Evolutionary conservation across 305 asterid species (phyloP).

Genomic region (Fraxinus nigra): DNA sequence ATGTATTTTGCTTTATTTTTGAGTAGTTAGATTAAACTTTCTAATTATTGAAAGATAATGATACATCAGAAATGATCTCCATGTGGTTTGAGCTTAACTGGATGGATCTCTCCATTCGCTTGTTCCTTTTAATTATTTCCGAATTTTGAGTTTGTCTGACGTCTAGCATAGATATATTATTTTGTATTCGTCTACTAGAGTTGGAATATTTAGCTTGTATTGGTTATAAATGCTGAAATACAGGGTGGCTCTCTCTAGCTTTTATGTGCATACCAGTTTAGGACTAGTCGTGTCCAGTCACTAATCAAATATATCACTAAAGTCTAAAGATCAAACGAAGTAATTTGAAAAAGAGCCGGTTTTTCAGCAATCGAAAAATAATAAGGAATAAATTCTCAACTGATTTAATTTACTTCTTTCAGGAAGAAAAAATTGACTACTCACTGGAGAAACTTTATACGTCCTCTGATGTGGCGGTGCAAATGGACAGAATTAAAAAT

Average conservation of each 20-base stretch:
- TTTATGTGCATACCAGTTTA: no score
- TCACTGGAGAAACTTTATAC: constrained; percentile 83
- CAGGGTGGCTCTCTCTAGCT: no score
- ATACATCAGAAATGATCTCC: background rate
- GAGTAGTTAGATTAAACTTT: background rate
- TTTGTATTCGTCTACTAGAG: background rate
- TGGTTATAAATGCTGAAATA: background rate
- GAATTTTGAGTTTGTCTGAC: background rate
- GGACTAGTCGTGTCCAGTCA: no score
- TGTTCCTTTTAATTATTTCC: background rate
- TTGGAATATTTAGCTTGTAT: background rate
- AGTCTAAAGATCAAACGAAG: no score
- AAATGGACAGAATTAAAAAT: constrained; percentile 81
- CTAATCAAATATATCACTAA: background rate
- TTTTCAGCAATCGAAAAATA: background rate
- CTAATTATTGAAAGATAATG: background rate
- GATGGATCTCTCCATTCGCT: background rate
- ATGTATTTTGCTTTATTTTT: background rate
- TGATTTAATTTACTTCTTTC: constrained; percentile 21
- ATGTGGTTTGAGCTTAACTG: background rate
- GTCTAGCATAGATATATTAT: background rate
- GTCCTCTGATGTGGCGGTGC: constrained; percentile 92
- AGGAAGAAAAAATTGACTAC: constrained; percentile 78
- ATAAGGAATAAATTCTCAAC: constrained; percentile 2
- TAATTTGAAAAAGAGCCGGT: no score